These are phyloP conservation scores for Suillus placidus DNA, from an alignment of 768 basidiomycete genomes.

Conservation along the genomic window DNA sequence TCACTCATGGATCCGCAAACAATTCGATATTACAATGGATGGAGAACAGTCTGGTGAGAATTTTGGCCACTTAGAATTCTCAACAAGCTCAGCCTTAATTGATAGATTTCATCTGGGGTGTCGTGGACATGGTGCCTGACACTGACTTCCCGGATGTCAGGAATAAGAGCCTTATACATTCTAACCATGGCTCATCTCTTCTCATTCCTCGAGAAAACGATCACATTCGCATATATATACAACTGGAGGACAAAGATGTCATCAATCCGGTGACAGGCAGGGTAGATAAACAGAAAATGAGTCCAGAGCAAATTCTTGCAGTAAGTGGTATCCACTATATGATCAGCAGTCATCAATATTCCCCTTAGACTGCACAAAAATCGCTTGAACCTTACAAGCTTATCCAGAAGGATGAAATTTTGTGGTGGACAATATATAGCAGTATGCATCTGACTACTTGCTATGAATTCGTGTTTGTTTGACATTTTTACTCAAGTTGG, in stretches of 20 bases:
- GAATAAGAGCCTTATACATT: constrained; percentile 50
- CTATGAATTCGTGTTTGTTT: neutral
- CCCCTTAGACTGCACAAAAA: constrained; percentile 39
- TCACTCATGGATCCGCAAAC: constrained; percentile 81
- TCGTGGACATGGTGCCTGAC: constrained; percentile 47
- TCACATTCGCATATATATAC: constrained; percentile 53
- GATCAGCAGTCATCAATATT: neutral
- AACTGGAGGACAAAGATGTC: constrained; percentile 45
- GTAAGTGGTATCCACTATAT: constrained; percentile 20
- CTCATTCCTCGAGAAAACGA: constrained; percentile 54
- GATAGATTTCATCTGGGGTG: constrained; percentile 46
- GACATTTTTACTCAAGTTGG: constrained; percentile 40
- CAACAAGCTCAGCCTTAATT: neutral
- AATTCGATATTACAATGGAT: constrained; percentile 67
- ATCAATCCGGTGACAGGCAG: constrained; percentile 42
- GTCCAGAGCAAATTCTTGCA: constrained; percentile 43
- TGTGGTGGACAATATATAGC: constrained; percentile 57
- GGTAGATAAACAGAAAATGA: constrained; percentile 42
- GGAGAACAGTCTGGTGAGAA: constrained; percentile 62
- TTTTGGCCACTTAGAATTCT: neutral
- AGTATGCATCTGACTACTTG: constrained; percentile 31
- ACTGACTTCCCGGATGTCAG: constrained; percentile 60
- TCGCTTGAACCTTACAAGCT: constrained; percentile 45
- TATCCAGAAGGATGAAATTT: constrained; percentile 32
- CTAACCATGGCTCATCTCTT: constrained; percentile 51